A percentile compares a stretch with the other conserved stretches of the same genome.
phyloP scores from a whole-genome alignment of 441 rosid species.

The Pelargonium australe region DNA sequence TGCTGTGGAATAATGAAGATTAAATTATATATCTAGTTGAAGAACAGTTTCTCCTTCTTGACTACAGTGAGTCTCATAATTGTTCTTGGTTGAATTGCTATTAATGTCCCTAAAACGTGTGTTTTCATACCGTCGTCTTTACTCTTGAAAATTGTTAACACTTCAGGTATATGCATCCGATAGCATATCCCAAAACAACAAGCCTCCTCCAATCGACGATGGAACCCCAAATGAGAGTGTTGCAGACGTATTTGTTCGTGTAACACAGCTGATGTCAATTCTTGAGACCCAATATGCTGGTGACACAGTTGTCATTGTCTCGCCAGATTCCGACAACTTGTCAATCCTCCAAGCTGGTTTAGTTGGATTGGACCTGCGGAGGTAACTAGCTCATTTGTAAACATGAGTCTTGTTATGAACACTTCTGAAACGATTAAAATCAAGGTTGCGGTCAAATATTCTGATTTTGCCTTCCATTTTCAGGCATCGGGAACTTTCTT shows the following conservation, averaged over 20 bases:
- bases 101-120: neutral
- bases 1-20: too few relatives aligned
- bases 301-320: conserved; percentile 61
- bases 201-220: conserved; percentile 81
- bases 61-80: too few relatives aligned
- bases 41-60: neutral
- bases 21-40: neutral
- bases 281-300: conserved; percentile 86
- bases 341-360: conserved; percentile 79
- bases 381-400: conserved; percentile 28
- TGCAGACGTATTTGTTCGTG: conserved; percentile 76
- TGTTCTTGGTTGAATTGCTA: too few relatives aligned
- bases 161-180: conserved; percentile 72
- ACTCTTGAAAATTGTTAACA: neutral
- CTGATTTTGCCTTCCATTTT: conserved; percentile 11
- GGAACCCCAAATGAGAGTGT: conserved; percentile 92
- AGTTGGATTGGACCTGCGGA: conserved; percentile 72
- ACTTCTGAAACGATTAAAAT: too few relatives aligned
- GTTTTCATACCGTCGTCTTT: neutral
- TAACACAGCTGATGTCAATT: conserved; percentile 91
- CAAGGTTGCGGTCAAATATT: neutral
- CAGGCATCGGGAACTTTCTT: conserved; percentile 73
- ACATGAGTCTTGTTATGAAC: too few relatives aligned
- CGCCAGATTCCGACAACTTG: conserved; percentile 92
- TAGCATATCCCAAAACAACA: conserved; percentile 60